phyloP scores from a whole-genome alignment of 305 asterid species.

The Fraxinus nigra region DNA sequence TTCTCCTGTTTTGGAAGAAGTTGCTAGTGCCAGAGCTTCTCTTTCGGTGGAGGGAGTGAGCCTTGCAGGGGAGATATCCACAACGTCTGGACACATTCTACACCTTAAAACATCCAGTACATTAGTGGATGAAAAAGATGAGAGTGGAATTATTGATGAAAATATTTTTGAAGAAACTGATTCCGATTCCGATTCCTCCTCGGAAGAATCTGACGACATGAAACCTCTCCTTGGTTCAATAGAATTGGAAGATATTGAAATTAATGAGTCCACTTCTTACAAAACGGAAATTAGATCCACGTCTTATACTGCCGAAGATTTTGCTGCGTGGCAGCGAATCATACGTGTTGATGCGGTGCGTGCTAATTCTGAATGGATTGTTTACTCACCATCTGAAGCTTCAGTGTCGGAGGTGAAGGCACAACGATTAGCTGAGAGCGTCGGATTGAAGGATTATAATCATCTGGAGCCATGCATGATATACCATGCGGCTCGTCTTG shows the following conservation, averaged over 20 bases:
- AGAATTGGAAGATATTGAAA: conserved; percentile 39
- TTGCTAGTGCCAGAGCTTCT: conserved; percentile 40
- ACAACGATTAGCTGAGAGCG: conserved; percentile 51
- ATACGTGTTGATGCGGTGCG: conserved; percentile 88
- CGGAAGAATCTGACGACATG: conserved; percentile 49
- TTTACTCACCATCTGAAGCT: conserved; percentile 72
- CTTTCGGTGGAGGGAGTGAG: conserved; percentile 31
- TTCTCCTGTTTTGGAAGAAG: conserved; percentile 48
- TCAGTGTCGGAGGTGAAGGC: conserved; percentile 64
- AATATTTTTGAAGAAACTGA: conserved; percentile 49
- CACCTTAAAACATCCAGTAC: conserved; percentile 21
- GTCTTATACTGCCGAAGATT: conserved; percentile 56
- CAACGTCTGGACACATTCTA: neutral
- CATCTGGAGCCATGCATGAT: conserved; percentile 67
- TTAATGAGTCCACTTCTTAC: conserved; percentile 28
- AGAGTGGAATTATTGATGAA: conserved; percentile 32
- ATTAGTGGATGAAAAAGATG: conserved; percentile 34
- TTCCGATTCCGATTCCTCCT: conserved; percentile 54
- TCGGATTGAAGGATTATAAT: conserved; percentile 66
- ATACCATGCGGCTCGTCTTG: conserved; percentile 71
- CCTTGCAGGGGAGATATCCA: conserved; percentile 24
- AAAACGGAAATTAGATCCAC: conserved; percentile 33
- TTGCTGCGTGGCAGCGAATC: conserved; percentile 76
- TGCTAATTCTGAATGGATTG: conserved; percentile 69
- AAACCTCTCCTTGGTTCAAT: conserved; percentile 47